Evolutionary conservation across 2,329 filamentous ascomycete genomes (phyloP).

Genomic region (Chlorencoelia australis): DNA sequence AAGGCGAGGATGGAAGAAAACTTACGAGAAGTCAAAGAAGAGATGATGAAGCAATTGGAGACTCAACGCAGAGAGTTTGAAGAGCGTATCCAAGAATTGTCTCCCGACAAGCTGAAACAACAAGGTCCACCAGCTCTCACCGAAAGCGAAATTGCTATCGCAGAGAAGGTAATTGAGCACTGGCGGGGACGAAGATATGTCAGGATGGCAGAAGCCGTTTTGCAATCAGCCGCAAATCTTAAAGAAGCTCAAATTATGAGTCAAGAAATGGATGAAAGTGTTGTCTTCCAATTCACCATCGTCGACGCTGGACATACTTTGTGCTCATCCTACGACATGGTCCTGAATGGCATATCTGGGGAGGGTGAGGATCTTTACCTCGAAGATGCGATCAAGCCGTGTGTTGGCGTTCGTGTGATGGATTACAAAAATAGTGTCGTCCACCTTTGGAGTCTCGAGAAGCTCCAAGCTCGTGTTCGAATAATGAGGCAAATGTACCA

Average conservation of each 20-base stretch:
- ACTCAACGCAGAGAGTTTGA: conserved; percentile 79
- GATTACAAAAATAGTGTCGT: conserved; percentile 82
- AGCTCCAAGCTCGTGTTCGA: conserved; percentile 75
- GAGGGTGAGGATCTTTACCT: conserved; percentile 78
- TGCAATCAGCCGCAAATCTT: conserved; percentile 76
- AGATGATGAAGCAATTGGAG: conserved; percentile 80
- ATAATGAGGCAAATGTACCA: conserved; percentile 96
- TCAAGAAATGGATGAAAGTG: conserved; percentile 84
- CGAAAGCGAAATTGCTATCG: conserved; percentile 61
- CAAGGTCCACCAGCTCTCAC: conserved; percentile 38
- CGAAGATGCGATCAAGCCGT: conserved; percentile 76
- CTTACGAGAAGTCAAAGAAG: conserved; percentile 66
- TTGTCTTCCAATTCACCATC: conserved; percentile 90
- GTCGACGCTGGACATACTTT: conserved; percentile 81
- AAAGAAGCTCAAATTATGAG: conserved; percentile 99
- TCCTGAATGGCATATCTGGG: conserved; percentile 77
- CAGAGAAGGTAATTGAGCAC: conserved; percentile 54
- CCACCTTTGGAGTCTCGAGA: conserved; percentile 89
- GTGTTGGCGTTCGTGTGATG: conserved; percentile 79
- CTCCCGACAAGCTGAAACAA: conserved; percentile 46
- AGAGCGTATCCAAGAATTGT: conserved; percentile 69
- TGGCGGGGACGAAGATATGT: conserved; percentile 86
- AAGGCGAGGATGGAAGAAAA: conserved; percentile 79
- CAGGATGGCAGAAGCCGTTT: conserved; percentile 81
- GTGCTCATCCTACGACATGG: conserved; percentile 92